Percentiles rank a stretch among this genome's conserved stretches.
Conservation (phyloP, 2,329 filamentous ascomycete species). For the Didymella glomerata region DNA sequence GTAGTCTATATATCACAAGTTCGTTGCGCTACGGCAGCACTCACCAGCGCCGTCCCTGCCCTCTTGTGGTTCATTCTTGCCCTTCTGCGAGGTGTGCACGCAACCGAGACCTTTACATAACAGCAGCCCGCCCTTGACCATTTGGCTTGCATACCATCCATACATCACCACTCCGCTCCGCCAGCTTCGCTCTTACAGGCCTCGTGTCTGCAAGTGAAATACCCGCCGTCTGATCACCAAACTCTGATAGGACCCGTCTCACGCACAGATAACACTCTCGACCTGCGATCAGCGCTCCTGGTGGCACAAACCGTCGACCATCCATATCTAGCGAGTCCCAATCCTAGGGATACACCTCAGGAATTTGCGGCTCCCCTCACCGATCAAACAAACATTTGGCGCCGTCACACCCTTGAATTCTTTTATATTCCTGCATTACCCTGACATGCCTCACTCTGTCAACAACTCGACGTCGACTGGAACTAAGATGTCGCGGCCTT, state of each 20-base stretch:
- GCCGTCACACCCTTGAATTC: slow-evolving; percentile 15
- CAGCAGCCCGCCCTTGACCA: slow-evolving; percentile 9
- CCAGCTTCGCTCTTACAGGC: slow-evolving; percentile 4
- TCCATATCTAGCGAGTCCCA: slow-evolving; percentile 39
- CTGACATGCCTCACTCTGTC: slow-evolving; percentile 49
- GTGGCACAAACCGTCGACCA: slow-evolving; percentile 34
- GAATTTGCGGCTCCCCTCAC: slow-evolving; percentile 38
- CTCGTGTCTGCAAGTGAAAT: slow-evolving; percentile 17
- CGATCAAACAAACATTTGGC: slow-evolving; percentile 31
- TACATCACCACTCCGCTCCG: slow-evolving; percentile 18
- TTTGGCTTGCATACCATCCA: slow-evolving; percentile 10
- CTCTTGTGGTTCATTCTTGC: slow-evolving; percentile 19
- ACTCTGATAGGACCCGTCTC: slow-evolving; percentile 21
- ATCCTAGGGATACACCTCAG: slow-evolving; percentile 29
- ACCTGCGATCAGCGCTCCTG: slow-evolving; percentile 25
- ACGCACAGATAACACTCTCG: slow-evolving; percentile 24
- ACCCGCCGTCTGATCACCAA: slow-evolving; percentile 9
- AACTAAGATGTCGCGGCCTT: slow-evolving; percentile 48
- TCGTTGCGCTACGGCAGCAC: slow-evolving; percentile 19
- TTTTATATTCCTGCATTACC: slow-evolving; percentile 24
- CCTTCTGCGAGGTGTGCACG: slow-evolving; percentile 8
- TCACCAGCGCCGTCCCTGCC: slow-evolving; percentile 10
- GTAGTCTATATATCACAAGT: slow-evolving; percentile 24
- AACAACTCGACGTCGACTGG: slow-evolving; percentile 44
- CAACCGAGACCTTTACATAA: slow-evolving; percentile 19